These are phyloP conservation scores for Neonectria neomacrospora DNA, from an alignment of 2,329 filamentous ascomycete species.

Conservation along the genomic window DNA sequence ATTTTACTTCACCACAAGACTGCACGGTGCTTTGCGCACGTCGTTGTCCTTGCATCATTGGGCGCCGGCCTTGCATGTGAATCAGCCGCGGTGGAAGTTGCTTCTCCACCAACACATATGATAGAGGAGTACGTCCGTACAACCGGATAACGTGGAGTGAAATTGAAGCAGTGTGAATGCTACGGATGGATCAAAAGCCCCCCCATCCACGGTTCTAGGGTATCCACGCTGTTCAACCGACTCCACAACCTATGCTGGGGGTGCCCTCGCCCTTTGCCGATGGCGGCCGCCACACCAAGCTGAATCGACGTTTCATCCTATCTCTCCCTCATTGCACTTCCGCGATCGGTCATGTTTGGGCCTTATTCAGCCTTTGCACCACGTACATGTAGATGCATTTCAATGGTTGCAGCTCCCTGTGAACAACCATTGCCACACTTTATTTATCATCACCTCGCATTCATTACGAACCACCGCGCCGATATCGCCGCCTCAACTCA, in stretches of 20 bases:
- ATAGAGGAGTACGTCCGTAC: too few species aligned
- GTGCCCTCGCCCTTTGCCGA: conserved; percentile 23
- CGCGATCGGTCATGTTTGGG: background rate
- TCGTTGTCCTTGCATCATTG: background rate
- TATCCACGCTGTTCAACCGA: conserved; percentile 1
- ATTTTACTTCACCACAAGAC: background rate
- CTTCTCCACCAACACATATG: background rate
- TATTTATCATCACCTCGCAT: background rate
- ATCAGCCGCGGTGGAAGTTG: background rate
- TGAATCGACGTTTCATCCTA: background rate
- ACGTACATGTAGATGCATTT: background rate
- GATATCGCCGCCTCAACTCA: background rate
- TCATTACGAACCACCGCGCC: background rate
- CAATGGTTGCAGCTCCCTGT: background rate
- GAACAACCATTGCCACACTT: background rate
- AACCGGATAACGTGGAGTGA: background rate
- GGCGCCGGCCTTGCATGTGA: background rate
- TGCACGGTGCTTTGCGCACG: background rate
- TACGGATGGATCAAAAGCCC: background rate
- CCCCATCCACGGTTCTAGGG: background rate
- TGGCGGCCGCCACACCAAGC: conserved; percentile 30
- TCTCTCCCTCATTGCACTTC: background rate
- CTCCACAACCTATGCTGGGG: conserved; percentile 16
- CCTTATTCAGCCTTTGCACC: background rate
- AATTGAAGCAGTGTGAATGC: background rate